Evolutionary conservation across 1,284 basidiomycete genomes (phyloP).

Genomic region (Phellopilus nigrolimitatus): DNA sequence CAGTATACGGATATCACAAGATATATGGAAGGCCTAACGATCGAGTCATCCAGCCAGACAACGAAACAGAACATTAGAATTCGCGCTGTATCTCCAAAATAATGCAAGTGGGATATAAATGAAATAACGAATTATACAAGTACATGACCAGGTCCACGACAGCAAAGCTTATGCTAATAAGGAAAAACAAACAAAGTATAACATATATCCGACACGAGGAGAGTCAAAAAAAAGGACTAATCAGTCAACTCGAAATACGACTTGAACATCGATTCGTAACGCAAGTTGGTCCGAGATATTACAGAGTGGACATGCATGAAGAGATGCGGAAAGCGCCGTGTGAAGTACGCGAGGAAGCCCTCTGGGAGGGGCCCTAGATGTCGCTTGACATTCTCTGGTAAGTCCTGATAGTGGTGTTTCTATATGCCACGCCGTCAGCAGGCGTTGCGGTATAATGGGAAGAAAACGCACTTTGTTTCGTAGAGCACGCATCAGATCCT

Average conservation of each 20-base stretch:
- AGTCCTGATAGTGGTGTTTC: constrained; percentile 98
- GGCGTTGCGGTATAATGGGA: background rate
- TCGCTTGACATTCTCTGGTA: constrained; percentile 85
- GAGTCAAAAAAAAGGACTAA: background rate
- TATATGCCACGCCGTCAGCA: constrained; percentile 31
- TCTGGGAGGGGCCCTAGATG: constrained; percentile 87
- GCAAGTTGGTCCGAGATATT: constrained; percentile 61
- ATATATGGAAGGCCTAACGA: background rate
- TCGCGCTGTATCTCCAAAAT: too few relatives aligned
- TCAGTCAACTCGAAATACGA: constrained; percentile 76
- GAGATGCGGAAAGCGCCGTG: constrained; percentile 82
- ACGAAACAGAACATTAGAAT: too few relatives aligned
- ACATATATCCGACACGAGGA: background rate
- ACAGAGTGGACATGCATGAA: constrained; percentile 91
- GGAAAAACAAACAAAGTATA: background rate
- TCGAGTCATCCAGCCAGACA: too few relatives aligned
- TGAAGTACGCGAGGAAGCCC: constrained; percentile 92
- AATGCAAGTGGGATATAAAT: too few relatives aligned
- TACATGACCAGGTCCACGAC: background rate
- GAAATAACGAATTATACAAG: background rate
- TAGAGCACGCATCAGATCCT: constrained; percentile 88
- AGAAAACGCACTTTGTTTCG: constrained; percentile 79
- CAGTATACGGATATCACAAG: too few relatives aligned
- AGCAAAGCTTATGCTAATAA: background rate
- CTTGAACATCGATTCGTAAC: constrained; percentile 81